A percentile compares a stretch with the other conserved stretches of the same genome.
phyloP scores from a whole-genome alignment of 176 grass and related monocot genomes.

The Oryza meyeriana region DNA sequence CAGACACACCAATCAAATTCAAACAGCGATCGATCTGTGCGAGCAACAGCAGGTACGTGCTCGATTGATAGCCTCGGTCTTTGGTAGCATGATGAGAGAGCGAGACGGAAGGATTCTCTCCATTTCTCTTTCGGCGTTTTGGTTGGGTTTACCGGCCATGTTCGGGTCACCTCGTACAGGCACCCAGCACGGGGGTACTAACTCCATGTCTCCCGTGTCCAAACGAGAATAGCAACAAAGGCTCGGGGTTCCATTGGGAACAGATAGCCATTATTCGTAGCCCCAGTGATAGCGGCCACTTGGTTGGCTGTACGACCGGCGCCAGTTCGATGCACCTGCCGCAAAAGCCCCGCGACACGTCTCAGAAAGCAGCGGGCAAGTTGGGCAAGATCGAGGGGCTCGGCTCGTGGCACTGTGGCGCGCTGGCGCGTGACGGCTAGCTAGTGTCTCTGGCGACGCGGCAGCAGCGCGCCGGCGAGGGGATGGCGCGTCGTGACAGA shows the following conservation, averaged over 20 bases:
- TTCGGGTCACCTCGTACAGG: conserved; percentile 16
- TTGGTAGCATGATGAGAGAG: not conserved
- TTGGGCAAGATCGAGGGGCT: not conserved
- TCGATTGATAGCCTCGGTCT: not conserved
- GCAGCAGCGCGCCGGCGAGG: not conserved
- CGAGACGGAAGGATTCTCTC: too few relatives aligned
- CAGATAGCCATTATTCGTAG: not conserved
- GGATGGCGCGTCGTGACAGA: too few relatives aligned
- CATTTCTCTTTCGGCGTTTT: too few relatives aligned
- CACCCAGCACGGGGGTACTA: not conserved
- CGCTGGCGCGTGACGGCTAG: not conserved
- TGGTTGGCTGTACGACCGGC: not conserved
- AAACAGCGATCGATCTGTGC: not conserved
- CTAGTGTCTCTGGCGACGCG: not conserved
- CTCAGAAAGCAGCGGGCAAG: not conserved
- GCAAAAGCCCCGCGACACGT: conserved; percentile 3
- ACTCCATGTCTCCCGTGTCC: not conserved
- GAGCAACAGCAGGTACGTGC: not conserved
- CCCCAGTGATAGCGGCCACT: too few relatives aligned
- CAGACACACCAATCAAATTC: not conserved
- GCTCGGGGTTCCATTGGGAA: not conserved
- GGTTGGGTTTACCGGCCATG: not conserved
- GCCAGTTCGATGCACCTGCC: not conserved
- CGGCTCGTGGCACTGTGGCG: not conserved
- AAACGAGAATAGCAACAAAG: not conserved